phyloP scores from a whole-genome alignment of 805 yeast genomes.

The Ogataea chonburiensis region DNA sequence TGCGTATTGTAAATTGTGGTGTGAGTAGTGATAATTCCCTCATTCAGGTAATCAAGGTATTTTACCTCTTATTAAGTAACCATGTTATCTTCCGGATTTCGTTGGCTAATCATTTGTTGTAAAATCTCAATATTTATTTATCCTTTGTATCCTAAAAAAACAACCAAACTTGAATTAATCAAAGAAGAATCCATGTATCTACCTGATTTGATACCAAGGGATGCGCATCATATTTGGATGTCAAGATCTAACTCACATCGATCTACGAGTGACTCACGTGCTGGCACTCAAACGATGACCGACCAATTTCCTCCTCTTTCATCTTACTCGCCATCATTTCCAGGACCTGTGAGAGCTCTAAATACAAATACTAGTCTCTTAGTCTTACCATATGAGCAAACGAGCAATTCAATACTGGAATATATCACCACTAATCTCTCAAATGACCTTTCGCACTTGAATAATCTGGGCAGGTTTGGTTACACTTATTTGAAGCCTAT shows the following conservation, averaged over 20 bases:
- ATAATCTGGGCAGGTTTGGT: constrained; percentile 44
- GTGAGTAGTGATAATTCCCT: no score
- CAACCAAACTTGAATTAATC: no score
- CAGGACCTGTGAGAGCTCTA: constrained; percentile 31
- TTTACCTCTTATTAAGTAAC: no score
- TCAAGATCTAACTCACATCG: constrained; percentile 15
- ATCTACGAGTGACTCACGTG: constrained; percentile 6
- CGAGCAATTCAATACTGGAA: constrained; percentile 20
- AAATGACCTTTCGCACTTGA: constrained; percentile 26
- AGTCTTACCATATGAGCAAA: constrained; percentile 22
- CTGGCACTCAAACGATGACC: constrained; percentile 12
- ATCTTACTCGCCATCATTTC: constrained; percentile 50
- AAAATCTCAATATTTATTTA: no score
- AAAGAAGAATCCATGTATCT: constrained; percentile 52
- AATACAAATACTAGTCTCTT: constrained; percentile 27
- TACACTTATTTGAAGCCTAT: constrained; percentile 52
- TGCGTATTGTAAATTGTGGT: no score
- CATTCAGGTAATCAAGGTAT: no score
- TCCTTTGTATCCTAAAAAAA: no score
- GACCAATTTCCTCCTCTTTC: constrained; percentile 51
- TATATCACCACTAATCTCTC: constrained; percentile 23
- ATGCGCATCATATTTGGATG: constrained; percentile 47
- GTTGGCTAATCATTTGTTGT: no score
- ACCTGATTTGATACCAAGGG: constrained; percentile 46
- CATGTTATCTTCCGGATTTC: no score